Evolutionary conservation across 306 rosid species (phyloP).

Genomic region (Rosa rugosa): DNA sequence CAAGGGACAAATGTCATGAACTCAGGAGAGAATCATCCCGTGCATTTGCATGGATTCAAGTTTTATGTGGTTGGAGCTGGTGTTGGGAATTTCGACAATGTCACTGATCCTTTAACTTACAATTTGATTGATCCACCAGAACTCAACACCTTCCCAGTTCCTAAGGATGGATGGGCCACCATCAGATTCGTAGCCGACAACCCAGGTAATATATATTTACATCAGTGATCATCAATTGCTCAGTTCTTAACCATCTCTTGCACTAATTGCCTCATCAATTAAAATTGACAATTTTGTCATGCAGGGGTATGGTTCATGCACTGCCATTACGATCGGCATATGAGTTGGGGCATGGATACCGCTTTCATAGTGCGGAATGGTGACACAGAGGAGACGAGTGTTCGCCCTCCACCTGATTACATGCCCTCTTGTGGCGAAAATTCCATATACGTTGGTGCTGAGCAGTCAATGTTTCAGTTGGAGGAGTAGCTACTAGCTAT

Average conservation of each 20-base stretch:
- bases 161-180: slow-evolving; percentile 30
- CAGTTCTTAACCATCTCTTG: background rate
- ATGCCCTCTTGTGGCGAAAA: slow-evolving; percentile 35
- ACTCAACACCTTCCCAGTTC: slow-evolving; percentile 23
- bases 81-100: slow-evolving; percentile 31
- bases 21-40: slow-evolving; percentile 35
- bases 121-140: slow-evolving; percentile 36
- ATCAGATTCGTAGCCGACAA: slow-evolving; percentile 30
- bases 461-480: background rate
- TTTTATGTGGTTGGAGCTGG: slow-evolving; percentile 40
- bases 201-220: slow-evolving; percentile 10
- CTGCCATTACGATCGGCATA: slow-evolving; percentile 41
- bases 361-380: slow-evolving; percentile 41
- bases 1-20: slow-evolving; percentile 47
- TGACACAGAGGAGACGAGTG: slow-evolving; percentile 22
- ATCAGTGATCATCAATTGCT: background rate
- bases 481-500: background rate
- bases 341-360: slow-evolving; percentile 43
- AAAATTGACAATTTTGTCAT: background rate
- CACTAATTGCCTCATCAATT: background rate
- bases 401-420: slow-evolving; percentile 32
- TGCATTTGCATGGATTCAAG: slow-evolving; percentile 30
- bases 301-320: slow-evolving; percentile 42
- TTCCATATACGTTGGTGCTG: background rate
- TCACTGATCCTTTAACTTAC: slow-evolving; percentile 16